Conservation (phyloP, 495 filamentous ascomycete species). For the Parmelia sp. region DNA sequence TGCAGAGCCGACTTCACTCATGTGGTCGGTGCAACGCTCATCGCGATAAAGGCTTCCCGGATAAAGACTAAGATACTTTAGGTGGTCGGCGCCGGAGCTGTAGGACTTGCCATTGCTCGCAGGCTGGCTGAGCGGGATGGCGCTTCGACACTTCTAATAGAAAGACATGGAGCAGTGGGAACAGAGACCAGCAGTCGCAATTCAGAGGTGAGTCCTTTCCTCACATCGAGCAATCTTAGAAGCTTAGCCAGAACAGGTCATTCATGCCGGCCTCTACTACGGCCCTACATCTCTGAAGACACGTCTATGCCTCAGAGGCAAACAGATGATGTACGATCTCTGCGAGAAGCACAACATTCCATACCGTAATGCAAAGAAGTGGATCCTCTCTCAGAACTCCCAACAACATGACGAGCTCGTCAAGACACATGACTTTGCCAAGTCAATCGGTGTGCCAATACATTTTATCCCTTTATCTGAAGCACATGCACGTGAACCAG, state of each 20-base stretch:
- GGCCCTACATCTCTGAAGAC: conserved; percentile 71
- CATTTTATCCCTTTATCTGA: conserved; percentile 57
- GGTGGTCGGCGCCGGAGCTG: conserved; percentile 86
- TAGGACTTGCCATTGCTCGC: conserved; percentile 83
- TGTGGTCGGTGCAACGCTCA: conserved; percentile 48
- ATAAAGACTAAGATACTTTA: conserved; percentile 26
- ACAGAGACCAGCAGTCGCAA: conserved; percentile 91
- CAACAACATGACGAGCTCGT: conserved; percentile 61
- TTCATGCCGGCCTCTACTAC: conserved; percentile 95
- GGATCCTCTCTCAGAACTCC: conserved; percentile 83
- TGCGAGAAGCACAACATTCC: conserved; percentile 63
- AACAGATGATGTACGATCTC: conserved; percentile 68
- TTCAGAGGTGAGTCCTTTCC: conserved; percentile 59
- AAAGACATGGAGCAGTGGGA: conserved; percentile 69
- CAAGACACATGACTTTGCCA: conserved; percentile 59
- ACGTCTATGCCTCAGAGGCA: conserved; percentile 69
- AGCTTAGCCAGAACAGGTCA: conserved; percentile 51
- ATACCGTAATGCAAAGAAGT: conserved; percentile 75
- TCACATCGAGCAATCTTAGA: neutral
- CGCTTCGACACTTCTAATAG: conserved; percentile 70
- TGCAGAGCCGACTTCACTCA: conserved; percentile 70
- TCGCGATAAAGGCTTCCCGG: conserved; percentile 17
- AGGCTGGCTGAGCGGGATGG: conserved; percentile 59
- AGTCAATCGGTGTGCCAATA: conserved; percentile 63
- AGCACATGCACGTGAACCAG: conserved; percentile 61